A percentile compares a stretch with the other conserved stretches of the same genome.
Conservation (phyloP, 2,329 filamentous ascomycete genomes). For the Exophiala phaeomuriformis region DNA sequence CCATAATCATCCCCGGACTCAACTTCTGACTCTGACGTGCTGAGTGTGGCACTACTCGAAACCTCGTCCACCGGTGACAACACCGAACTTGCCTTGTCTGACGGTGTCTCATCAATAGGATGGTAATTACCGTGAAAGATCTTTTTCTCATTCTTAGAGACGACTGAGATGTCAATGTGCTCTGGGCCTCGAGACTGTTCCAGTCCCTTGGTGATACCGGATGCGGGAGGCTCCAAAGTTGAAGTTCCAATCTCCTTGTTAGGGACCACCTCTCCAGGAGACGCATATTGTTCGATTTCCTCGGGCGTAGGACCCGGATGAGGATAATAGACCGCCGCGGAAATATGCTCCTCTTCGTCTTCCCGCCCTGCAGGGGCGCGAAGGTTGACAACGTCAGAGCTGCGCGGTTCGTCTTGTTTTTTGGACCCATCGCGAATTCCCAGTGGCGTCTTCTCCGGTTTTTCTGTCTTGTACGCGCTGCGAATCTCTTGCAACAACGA, state of each 20-base stretch:
- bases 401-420: background rate
- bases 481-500: slow-evolving; percentile 50
- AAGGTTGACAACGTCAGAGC: background rate
- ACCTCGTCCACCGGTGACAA: slow-evolving; percentile 19
- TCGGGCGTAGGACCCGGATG: slow-evolving; percentile 48
- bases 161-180: slow-evolving; percentile 57
- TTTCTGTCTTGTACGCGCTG: slow-evolving; percentile 4
- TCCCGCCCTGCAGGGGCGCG: slow-evolving; percentile 45
- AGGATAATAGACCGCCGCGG: slow-evolving; percentile 57
- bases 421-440: background rate
- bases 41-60: slow-evolving; percentile 16
- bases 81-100: slow-evolving; percentile 10
- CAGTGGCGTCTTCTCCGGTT: background rate
- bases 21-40: slow-evolving; percentile 41
- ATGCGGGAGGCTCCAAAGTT: slow-evolving; percentile 8
- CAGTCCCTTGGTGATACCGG: slow-evolving; percentile 5
- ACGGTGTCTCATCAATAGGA: slow-evolving; percentile 17
- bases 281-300: slow-evolving; percentile 30
- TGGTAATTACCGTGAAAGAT: slow-evolving; percentile 51
- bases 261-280: slow-evolving; percentile 17
- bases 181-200: slow-evolving; percentile 12
- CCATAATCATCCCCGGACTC: slow-evolving; percentile 38
- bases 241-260: slow-evolving; percentile 1
- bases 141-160: slow-evolving; percentile 54
- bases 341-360: slow-evolving; percentile 57